Evolutionary conservation across 2,329 filamentous ascomycete species (phyloP), one percentile per base, ranked within the genome.

Genomic region (Nemania sp.): DNA sequence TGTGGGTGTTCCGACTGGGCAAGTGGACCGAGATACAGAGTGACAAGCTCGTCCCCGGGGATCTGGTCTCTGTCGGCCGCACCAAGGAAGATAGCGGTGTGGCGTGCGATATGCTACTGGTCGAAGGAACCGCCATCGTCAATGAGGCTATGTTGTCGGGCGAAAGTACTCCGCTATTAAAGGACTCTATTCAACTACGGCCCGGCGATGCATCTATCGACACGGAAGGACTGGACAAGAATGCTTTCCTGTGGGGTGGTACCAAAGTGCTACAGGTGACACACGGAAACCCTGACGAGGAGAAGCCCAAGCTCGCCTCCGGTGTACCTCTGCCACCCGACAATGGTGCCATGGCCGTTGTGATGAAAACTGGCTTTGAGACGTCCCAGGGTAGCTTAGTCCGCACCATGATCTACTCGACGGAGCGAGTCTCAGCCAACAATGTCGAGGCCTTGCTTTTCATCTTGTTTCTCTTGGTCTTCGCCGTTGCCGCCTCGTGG

Each of bases 111-210:
- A 97, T 99, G 91, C 84, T 99, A 59, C 82, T 99, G 54, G 91
- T 99, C 32, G 94, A 98, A 80, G 97, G 96, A 32, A 94, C 93
- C 62, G 95, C 93, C 8, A 99, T 99, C 78, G 96, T 99, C 76
- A 99, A 99, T 82, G 96, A 99, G 82, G 97, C 97, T 70, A 99
- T 99, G 96, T 87, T 99, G 74, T 99, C 96, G 3, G 96, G 96
- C 71, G 96, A 99, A 83, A 98, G 95, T 79, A 99, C 97, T 0
- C 96, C 96, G 35, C 88, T 99, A 52, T 86, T 99, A 75, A 99
- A 99, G 82, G 96, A 99, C 76, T 99, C 96, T 0, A 86, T 99
- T 66, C 94, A 97, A 79, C 88, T 99, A 51, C 92, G 96, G 70
- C 94, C 96, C 5, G 87, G 87, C 22, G 92, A 98, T 75, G 93